These are phyloP conservation scores for Peronospora tabacina DNA, from an alignment of 352 stramenopile genomes.

Conservation along the genomic window DNA sequence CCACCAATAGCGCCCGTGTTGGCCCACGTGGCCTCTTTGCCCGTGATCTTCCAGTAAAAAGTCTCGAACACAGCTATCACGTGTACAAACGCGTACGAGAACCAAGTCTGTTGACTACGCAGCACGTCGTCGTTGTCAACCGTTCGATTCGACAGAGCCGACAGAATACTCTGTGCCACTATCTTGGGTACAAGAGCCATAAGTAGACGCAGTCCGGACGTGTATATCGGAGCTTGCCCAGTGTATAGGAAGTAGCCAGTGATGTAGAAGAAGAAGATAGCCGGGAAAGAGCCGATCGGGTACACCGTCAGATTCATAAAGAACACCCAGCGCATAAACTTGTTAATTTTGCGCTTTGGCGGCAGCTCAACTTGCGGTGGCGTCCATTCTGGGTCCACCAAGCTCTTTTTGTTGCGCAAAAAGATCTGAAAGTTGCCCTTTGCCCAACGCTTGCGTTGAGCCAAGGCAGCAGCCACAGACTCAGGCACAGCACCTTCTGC, in stretches of 20 bases:
- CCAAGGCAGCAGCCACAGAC: constrained; percentile 47
- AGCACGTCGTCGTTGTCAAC: constrained; percentile 70
- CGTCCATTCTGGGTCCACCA: constrained; percentile 54
- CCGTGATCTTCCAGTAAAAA: constrained; percentile 70
- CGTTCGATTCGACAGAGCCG: constrained; percentile 58
- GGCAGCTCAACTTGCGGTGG: constrained; percentile 42
- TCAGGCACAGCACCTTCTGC: constrained; percentile 61
- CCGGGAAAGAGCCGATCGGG: constrained; percentile 63
- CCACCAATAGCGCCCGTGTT: constrained; percentile 55
- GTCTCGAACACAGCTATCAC: constrained; percentile 65
- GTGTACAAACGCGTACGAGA: constrained; percentile 71
- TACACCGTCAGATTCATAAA: constrained; percentile 78
- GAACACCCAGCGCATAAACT: constrained; percentile 75
- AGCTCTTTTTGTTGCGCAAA: constrained; percentile 54
- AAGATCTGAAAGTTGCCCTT: constrained; percentile 79
- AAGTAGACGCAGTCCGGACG: constrained; percentile 48
- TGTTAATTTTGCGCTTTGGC: constrained; percentile 57
- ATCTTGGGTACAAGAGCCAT: constrained; percentile 73
- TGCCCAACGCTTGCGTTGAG: constrained; percentile 65
- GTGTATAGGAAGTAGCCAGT: constrained; percentile 72
- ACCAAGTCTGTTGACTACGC: constrained; percentile 69
- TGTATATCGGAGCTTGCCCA: constrained; percentile 66
- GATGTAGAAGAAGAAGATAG: constrained; percentile 72
- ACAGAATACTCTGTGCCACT: constrained; percentile 57
- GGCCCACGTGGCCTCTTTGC: constrained; percentile 60